Evolutionary conservation across 2,329 filamentous ascomycete species (phyloP).

Genomic region (Nemania bipapillata): DNA sequence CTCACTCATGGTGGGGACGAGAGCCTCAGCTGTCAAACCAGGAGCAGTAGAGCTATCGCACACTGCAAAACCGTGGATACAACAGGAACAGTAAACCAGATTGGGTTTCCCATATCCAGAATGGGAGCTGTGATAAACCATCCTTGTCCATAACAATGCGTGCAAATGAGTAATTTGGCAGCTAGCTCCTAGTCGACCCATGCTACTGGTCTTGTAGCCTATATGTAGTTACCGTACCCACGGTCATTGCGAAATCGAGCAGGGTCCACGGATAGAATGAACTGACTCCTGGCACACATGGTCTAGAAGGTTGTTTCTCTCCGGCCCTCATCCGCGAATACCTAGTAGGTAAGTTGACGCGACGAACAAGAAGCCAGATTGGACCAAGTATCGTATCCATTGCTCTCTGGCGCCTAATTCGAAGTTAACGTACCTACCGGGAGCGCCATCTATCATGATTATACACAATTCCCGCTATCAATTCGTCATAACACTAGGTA

Average conservation of each 20-base stretch:
- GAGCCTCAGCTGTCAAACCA: slow-evolving; percentile 18
- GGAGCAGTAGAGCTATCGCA: slow-evolving; percentile 1
- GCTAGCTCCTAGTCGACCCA: no score
- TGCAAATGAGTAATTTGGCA: no score
- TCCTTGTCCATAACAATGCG: not conserved
- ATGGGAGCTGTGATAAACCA: not conserved
- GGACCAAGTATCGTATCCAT: no score
- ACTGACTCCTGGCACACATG: no score
- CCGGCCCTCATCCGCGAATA: no score
- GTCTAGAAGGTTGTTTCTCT: no score
- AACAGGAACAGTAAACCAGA: not conserved
- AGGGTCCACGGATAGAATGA: no score
- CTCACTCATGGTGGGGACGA: slow-evolving; percentile 15
- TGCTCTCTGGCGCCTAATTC: no score
- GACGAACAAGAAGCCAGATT: no score
- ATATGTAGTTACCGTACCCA: not conserved
- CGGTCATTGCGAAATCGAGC: not conserved
- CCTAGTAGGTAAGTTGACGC: no score
- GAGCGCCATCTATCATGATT: no score
- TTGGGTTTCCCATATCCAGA: not conserved
- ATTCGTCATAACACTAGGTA: not conserved
- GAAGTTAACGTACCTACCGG: not conserved
- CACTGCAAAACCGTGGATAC: not conserved
- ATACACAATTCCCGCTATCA: not conserved
- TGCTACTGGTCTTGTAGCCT: no score